Conservation (phyloP, 352 stramenopile genomes). For the Globisporangium megalacanthum region DNA sequence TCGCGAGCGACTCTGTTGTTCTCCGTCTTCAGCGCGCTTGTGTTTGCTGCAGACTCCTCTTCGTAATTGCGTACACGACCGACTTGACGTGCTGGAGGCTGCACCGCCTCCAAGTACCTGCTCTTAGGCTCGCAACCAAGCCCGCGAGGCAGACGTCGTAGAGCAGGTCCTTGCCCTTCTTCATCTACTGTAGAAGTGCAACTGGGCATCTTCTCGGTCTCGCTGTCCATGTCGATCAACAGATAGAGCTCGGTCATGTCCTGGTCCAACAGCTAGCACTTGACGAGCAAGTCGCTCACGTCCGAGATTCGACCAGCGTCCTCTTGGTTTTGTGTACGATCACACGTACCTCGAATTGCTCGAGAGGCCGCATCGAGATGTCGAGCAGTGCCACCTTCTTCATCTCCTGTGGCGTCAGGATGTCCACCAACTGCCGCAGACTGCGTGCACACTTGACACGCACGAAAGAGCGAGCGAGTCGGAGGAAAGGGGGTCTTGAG, state of each 20-base stretch:
- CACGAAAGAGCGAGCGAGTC: too few relatives aligned
- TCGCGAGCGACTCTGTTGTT: too few relatives aligned
- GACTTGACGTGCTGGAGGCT: too few relatives aligned
- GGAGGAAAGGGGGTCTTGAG: too few relatives aligned
- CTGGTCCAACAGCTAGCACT: slow-evolving; percentile 79
- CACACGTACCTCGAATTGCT: slow-evolving; percentile 86
- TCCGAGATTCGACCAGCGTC: slow-evolving; percentile 74
- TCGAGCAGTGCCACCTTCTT: slow-evolving; percentile 62
- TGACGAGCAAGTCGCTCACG: slow-evolving; percentile 88
- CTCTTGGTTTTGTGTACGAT: slow-evolving; percentile 90
- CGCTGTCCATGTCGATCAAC: slow-evolving; percentile 57
- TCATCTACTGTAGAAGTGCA: slow-evolving; percentile 75
- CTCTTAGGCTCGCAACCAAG: slow-evolving; percentile 56
- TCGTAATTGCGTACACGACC: too few relatives aligned
- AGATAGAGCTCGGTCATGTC: slow-evolving; percentile 89
- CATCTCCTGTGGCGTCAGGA: slow-evolving; percentile 72
- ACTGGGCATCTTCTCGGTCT: slow-evolving; percentile 55
- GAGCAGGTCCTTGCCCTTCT: slow-evolving; percentile 74
- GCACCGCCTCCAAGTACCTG: too few relatives aligned
- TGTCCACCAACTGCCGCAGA: slow-evolving; percentile 86
- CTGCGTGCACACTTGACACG: too few relatives aligned
- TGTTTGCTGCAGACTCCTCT: too few relatives aligned
- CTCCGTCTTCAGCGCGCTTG: too few relatives aligned
- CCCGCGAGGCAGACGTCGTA: slow-evolving; percentile 76
- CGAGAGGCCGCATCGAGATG: slow-evolving; percentile 62